Conservation (phyloP, 768 basidiomycete genomes). For the Auricularia heimuer region DNA sequence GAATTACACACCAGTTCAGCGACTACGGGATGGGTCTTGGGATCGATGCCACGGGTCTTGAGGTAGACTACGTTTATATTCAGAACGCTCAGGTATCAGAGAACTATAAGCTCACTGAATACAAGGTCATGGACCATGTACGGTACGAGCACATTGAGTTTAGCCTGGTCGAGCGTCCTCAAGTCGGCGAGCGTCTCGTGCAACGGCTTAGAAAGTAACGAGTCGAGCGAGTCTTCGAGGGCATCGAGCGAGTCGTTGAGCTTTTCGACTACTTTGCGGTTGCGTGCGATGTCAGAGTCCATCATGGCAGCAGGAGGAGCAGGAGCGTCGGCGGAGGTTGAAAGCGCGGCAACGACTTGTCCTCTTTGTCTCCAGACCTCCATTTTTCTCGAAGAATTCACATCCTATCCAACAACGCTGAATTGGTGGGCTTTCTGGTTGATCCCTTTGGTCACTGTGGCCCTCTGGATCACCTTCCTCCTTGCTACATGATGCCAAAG, state of each 20-base stretch:
- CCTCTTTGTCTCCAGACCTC: neutral
- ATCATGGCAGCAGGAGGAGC: neutral
- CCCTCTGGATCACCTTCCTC: too few relatives aligned
- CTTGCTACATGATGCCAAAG: neutral
- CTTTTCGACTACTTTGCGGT: neutral
- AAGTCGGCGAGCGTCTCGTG: conserved; percentile 55
- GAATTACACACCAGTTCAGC: conserved; percentile 47
- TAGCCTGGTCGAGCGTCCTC: conserved; percentile 62
- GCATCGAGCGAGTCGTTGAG: conserved; percentile 37
- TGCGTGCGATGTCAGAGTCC: neutral
- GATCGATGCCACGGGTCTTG: conserved; percentile 70
- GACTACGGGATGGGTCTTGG: conserved; percentile 66
- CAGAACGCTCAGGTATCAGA: neutral
- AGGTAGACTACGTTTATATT: conserved; percentile 51
- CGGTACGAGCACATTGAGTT: conserved; percentile 68
- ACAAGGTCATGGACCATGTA: conserved; percentile 77
- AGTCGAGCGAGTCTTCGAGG: conserved; percentile 56
- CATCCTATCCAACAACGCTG: too few relatives aligned
- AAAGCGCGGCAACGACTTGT: neutral
- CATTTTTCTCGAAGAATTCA: too few relatives aligned
- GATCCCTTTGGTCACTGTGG: too few relatives aligned
- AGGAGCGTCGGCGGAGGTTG: neutral
- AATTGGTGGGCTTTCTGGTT: too few relatives aligned
- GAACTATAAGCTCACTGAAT: conserved; percentile 48
- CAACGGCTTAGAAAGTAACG: conserved; percentile 57